Evolutionary conservation across 495 filamentous ascomycete species (phyloP).

Genomic region (Penicillium cinerascens): DNA sequence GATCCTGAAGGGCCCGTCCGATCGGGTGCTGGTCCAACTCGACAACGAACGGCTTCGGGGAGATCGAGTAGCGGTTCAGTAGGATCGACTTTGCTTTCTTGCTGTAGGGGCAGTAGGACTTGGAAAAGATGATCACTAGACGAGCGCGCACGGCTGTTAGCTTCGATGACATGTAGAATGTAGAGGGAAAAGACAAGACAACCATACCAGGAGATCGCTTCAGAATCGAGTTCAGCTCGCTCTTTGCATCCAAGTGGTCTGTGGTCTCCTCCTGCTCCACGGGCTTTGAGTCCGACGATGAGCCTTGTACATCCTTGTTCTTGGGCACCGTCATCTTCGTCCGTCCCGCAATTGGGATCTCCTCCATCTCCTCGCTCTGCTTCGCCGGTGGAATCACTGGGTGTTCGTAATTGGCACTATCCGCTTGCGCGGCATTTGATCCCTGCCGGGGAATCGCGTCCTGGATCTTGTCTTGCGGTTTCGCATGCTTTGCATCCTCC

Average conservation of each 20-base stretch:
- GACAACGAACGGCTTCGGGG: conserved; percentile 79
- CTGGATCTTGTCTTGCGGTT: conserved; percentile 25
- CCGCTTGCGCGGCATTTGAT: conserved; percentile 30
- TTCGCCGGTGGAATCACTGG: conserved; percentile 41
- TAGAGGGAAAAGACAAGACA: not conserved
- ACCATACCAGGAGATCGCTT: conserved; percentile 76
- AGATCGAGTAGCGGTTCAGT: conserved; percentile 75
- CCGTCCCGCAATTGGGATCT: conserved; percentile 61
- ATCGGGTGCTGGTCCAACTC: conserved; percentile 83
- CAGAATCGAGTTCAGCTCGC: conserved; percentile 69
- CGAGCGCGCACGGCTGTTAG: conserved; percentile 16
- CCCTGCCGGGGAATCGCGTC: conserved; percentile 33
- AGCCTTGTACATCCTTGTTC: conserved; percentile 27
- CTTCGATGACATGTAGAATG: not conserved
- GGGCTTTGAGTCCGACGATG: not conserved
- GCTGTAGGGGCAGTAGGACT: conserved; percentile 86
- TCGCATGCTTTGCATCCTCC: conserved; percentile 29
- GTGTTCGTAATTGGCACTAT: conserved; percentile 50
- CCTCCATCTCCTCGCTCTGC: conserved; percentile 31
- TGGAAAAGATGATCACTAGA: conserved; percentile 93
- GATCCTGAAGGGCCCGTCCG: conserved; percentile 65
- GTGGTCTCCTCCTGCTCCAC: conserved; percentile 18
- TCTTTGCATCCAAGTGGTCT: conserved; percentile 39
- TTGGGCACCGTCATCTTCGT: conserved; percentile 56
- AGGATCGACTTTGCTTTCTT: conserved; percentile 78